phyloP scores from a whole-genome alignment of 169 alveolate genomes.

The Plasmodium inui region DNA sequence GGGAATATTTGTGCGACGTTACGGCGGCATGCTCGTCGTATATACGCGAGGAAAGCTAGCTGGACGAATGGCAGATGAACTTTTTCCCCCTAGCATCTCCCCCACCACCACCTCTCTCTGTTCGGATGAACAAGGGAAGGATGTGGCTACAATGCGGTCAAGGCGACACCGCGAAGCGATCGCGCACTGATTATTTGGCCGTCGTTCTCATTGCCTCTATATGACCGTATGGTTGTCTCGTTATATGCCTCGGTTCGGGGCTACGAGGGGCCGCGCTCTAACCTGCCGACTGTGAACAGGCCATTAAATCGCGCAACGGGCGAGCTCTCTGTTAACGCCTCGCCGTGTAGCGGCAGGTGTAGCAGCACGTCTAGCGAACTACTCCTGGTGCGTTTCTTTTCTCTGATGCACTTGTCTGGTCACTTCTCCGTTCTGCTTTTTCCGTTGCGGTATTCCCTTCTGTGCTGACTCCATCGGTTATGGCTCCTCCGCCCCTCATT shows the following conservation, averaged over 20 bases:
- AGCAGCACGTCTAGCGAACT: background rate
- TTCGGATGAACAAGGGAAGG: background rate
- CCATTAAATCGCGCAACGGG: no score
- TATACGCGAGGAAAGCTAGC: background rate
- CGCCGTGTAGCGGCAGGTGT: no score
- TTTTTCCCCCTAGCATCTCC: background rate
- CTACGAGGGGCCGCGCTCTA: background rate
- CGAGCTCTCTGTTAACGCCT: no score
- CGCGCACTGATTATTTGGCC: background rate
- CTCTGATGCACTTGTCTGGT: no score
- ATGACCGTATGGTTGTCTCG: background rate
- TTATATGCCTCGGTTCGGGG: background rate
- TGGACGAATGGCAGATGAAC: background rate
- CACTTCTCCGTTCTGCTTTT: no score
- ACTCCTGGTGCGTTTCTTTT: background rate
- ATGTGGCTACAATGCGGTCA: background rate
- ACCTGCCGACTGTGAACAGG: no score
- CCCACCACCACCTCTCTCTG: background rate
- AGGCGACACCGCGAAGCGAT: background rate
- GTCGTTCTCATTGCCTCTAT: background rate
- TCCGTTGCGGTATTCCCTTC: no score
- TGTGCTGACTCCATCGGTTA: no score
- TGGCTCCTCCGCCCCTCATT: conserved; percentile 75
- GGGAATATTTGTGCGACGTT: background rate
- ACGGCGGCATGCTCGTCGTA: background rate